Evolutionary conservation across 148 eudicot species (phyloP).

Genomic region (Spergularia marina): DNA sequence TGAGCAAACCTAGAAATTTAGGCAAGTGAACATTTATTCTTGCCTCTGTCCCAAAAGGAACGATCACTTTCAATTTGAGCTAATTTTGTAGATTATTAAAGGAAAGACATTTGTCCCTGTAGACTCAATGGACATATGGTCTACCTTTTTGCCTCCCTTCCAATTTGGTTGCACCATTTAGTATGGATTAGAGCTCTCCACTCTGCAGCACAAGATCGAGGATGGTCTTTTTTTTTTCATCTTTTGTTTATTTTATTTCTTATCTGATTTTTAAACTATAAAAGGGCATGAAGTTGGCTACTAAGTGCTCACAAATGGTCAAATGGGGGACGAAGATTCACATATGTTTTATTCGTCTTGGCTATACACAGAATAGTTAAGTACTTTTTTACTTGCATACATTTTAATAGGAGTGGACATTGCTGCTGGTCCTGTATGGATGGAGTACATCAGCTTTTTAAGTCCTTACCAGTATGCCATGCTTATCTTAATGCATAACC

Average conservation of each 20-base stretch:
- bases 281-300: not conserved
- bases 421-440: conserved; percentile 94
- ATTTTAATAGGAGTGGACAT: conserved; percentile 74
- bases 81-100: too few relatives aligned
- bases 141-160: too few relatives aligned
- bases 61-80: too few relatives aligned
- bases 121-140: too few relatives aligned
- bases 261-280: not conserved
- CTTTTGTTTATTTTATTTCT: too few relatives aligned
- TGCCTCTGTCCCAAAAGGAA: too few relatives aligned
- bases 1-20: too few relatives aligned
- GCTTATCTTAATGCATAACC: conserved; percentile 10
- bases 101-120: too few relatives aligned
- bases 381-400: conserved; percentile 12
- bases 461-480: conserved; percentile 73
- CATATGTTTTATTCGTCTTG: not conserved
- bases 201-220: not conserved
- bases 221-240: not conserved
- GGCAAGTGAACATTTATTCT: too few relatives aligned
- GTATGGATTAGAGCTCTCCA: too few relatives aligned
- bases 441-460: conserved; percentile 82
- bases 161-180: too few relatives aligned
- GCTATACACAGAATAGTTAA: not conserved
- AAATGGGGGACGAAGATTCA: not conserved
- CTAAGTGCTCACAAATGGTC: not conserved